Percentiles rank a stretch among this genome's conserved stretches.
Evolutionary conservation across 2,329 filamentous ascomycete species (phyloP).

Genomic region (Elsinoe ampelina): DNA sequence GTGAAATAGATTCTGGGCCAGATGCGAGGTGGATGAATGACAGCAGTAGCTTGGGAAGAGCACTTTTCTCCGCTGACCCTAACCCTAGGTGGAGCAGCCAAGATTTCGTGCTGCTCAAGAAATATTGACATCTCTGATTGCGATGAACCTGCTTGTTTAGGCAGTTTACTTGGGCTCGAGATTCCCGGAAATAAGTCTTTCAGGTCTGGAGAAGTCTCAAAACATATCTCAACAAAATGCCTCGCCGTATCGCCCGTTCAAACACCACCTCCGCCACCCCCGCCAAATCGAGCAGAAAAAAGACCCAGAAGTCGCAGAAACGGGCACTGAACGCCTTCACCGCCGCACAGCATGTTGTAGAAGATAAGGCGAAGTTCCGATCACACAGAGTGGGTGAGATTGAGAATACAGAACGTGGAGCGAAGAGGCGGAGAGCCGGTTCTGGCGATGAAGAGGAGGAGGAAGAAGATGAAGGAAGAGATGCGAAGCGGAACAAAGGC

Average conservation of each 20-base stretch:
- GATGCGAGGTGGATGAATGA: neutral
- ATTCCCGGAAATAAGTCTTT: too few species aligned
- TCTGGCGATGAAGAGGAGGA: conserved; percentile 45
- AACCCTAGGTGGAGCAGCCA: conserved; percentile 1
- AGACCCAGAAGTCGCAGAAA: conserved; percentile 38
- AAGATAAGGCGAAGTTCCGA: conserved; percentile 45
- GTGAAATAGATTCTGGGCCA: neutral
- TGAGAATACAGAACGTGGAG: conserved; percentile 33
- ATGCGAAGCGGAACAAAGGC: conserved; percentile 23
- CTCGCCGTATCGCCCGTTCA: conserved; percentile 34
- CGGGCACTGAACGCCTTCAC: conserved; percentile 54
- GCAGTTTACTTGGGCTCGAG: neutral
- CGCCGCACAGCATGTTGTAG: conserved; percentile 51
- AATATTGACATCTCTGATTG: neutral
- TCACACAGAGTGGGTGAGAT: conserved; percentile 49
- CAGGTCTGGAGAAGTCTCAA: neutral
- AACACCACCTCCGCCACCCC: conserved; percentile 24
- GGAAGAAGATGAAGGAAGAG: conserved; percentile 29
- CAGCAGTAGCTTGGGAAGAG: conserved; percentile 3
- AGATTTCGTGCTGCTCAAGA: conserved; percentile 6
- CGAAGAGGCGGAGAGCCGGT: conserved; percentile 33
- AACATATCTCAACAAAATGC: conserved; percentile 28
- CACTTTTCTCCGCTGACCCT: conserved; percentile 1
- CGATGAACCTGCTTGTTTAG: neutral
- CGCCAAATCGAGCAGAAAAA: conserved; percentile 19